These are phyloP conservation scores for Barnettozyma sucrosica DNA, from an alignment of 805 yeast genomes.

Conservation along the genomic window DNA sequence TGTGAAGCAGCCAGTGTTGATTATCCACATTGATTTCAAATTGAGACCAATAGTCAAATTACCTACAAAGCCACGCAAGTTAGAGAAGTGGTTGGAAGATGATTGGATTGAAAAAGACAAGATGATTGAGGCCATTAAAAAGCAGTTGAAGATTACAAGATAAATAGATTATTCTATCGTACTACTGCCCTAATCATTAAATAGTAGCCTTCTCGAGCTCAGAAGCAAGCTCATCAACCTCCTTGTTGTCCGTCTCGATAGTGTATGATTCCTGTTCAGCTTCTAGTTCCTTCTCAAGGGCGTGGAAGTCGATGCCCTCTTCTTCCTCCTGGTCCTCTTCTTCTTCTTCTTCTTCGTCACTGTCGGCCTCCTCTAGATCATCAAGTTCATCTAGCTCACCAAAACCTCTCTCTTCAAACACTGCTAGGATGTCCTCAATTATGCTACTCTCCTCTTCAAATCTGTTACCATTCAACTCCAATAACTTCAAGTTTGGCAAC, in stretches of 20 bases:
- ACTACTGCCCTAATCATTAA: conserved; percentile 9
- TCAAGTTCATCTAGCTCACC: conserved; percentile 92
- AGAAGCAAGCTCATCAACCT: conserved; percentile 53
- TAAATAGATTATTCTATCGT: neutral
- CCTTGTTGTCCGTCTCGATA: conserved; percentile 36
- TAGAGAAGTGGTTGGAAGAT: conserved; percentile 73
- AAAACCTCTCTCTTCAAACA: conserved; percentile 65
- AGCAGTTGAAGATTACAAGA: conserved; percentile 23
- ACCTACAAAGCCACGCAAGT: conserved; percentile 45
- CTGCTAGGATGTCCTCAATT: conserved; percentile 51
- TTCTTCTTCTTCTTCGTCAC: conserved; percentile 38
- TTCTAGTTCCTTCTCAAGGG: conserved; percentile 36
- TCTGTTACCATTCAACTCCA: conserved; percentile 92
- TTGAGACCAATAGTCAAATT: conserved; percentile 38
- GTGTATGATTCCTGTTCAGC: conserved; percentile 36
- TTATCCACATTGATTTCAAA: conserved; percentile 23
- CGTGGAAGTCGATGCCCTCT: conserved; percentile 30
- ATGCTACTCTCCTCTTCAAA: conserved; percentile 82
- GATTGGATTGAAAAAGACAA: conserved; percentile 69
- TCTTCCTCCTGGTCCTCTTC: conserved; percentile 35
- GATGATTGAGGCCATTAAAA: conserved; percentile 35
- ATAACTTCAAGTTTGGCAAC: conserved; percentile 52
- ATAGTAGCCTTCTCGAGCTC: conserved; percentile 53
- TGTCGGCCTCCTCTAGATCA: conserved; percentile 80
- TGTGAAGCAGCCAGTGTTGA: conserved; percentile 26